Conservation (phyloP, 1,284 basidiomycete species). For the Sanghuangporus sanghuang region DNA sequence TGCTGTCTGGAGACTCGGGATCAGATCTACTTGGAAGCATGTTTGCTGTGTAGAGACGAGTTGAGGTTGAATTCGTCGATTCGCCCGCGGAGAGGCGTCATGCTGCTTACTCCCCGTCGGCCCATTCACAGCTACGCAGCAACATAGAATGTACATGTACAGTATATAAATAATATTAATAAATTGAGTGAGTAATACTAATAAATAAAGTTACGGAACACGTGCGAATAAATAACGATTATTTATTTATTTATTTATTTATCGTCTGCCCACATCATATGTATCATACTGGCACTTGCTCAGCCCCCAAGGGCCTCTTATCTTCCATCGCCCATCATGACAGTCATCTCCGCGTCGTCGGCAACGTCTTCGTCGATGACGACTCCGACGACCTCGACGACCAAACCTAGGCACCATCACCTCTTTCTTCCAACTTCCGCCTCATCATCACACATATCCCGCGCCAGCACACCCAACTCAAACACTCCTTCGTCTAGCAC, state of each 20-base stretch:
- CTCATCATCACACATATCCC: not conserved
- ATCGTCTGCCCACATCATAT: not conserved
- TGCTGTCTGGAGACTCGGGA: too few species aligned
- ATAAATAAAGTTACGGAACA: not conserved
- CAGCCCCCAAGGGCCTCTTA: not conserved
- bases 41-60: too few species aligned
- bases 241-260: not conserved
- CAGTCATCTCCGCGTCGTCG: not conserved
- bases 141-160: too few species aligned
- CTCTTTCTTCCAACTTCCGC: not conserved
- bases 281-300: too few species aligned
- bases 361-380: not conserved
- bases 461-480: not conserved
- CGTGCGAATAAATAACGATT: not conserved
- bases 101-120: too few species aligned
- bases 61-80: too few species aligned
- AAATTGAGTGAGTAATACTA: not conserved
- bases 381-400: conserved; percentile 5
- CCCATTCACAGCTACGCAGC: too few species aligned
- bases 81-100: too few species aligned
- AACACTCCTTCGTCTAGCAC: not conserved
- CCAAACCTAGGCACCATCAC: not conserved
- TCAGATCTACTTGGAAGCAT: too few species aligned
- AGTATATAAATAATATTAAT: not conserved
- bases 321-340: not conserved